Conservation (phyloP, 2,329 filamentous ascomycete species). For the Dactylellina cionopaga region DNA sequence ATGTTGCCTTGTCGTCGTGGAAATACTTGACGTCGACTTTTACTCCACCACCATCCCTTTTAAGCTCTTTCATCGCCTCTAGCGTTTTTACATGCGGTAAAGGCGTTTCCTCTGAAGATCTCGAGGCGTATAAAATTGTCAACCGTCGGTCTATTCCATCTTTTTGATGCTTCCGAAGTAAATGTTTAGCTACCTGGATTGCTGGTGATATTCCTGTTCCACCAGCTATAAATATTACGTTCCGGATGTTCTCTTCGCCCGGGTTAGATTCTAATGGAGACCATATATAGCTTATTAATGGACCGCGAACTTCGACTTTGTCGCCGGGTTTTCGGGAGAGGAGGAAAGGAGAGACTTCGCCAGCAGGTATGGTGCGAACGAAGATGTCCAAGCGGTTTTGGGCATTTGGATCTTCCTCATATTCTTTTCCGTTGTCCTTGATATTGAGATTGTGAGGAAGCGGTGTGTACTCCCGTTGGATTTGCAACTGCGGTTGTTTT, state of each 20-base stretch:
- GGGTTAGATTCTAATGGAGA: constrained; percentile 60
- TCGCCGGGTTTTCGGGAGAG: constrained; percentile 71
- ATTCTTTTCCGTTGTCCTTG: constrained; percentile 53
- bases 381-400: constrained; percentile 68
- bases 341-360: constrained; percentile 87
- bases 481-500: constrained; percentile 93
- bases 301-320: constrained; percentile 79
- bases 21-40: constrained; percentile 70
- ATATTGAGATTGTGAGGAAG: constrained; percentile 68
- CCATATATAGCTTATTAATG: constrained; percentile 73
- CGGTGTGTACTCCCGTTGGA: constrained; percentile 90
- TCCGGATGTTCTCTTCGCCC: constrained; percentile 63
- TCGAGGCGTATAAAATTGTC: constrained; percentile 79
- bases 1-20: constrained; percentile 59
- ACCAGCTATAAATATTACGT: constrained; percentile 83
- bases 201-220: constrained; percentile 93
- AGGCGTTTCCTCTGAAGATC: constrained; percentile 55
- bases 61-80: constrained; percentile 72
- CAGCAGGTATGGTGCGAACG: constrained; percentile 78
- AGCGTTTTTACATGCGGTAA: constrained; percentile 68
- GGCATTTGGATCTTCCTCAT: constrained; percentile 63
- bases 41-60: constrained; percentile 67
- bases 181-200: constrained; percentile 76
- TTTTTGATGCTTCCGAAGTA: constrained; percentile 63
- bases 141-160: constrained; percentile 63